These are phyloP conservation scores for Ustilago xerochloae DNA, from an alignment of 1,284 basidiomycete genomes.

Conservation along the genomic window DNA sequence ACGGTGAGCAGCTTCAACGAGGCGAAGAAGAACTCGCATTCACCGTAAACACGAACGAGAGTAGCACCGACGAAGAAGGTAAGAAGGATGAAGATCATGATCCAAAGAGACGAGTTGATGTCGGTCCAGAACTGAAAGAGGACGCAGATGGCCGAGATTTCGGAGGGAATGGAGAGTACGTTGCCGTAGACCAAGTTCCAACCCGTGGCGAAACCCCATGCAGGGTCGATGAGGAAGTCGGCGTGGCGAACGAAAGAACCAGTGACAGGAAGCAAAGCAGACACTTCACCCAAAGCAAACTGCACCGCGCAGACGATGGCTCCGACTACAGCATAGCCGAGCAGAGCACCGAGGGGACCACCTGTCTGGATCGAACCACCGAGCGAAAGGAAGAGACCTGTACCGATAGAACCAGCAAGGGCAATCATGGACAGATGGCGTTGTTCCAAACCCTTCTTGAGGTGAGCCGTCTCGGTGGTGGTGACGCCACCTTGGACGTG, in stretches of 20 bases:
- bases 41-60: constrained; percentile 78
- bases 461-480: constrained; percentile 17
- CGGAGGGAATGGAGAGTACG: constrained; percentile 77
- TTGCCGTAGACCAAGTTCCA: constrained; percentile 73
- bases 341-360: constrained; percentile 52
- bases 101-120: constrained; percentile 58
- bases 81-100: constrained; percentile 72
- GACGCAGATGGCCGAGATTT: constrained; percentile 72
- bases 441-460: constrained; percentile 49
- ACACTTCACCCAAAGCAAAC: constrained; percentile 50
- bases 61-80: constrained; percentile 41
- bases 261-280: constrained; percentile 72
- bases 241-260: constrained; percentile 84
- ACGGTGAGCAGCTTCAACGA: constrained; percentile 38
- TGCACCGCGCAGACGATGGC: constrained; percentile 53
- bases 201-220: constrained; percentile 75
- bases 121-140: constrained; percentile 55
- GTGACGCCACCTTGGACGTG: constrained; percentile 22
- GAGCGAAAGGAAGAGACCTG: constrained; percentile 53
- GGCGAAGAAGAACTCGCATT: constrained; percentile 70
- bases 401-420: constrained; percentile 56
- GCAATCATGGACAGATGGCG: constrained; percentile 60
- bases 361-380: constrained; percentile 50
- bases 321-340: constrained; percentile 53
- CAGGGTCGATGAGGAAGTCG: constrained; percentile 81